Evolutionary conservation across 2,329 filamentous ascomycete species (phyloP).

Genomic region (Calonectria leucothoes): DNA sequence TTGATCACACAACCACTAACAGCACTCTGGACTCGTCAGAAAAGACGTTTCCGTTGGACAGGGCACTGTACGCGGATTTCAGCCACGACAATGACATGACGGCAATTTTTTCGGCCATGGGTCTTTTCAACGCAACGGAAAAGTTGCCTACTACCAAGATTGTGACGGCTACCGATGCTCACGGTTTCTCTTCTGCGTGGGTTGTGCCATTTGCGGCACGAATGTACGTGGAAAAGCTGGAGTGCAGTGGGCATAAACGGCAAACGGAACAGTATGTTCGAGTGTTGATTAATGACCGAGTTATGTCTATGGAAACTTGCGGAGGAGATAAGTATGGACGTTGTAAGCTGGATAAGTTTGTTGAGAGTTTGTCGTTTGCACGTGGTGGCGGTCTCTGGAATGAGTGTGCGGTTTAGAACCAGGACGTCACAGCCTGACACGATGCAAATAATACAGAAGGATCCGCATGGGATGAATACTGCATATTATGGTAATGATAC

Average conservation of each 20-base stretch:
- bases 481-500: not conserved
- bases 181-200: conserved; percentile 82
- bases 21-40: conserved; percentile 76
- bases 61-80: conserved; percentile 85
- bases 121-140: conserved; percentile 77
- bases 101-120: conserved; percentile 79
- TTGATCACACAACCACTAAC: conserved; percentile 82
- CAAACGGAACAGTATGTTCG: conserved; percentile 76
- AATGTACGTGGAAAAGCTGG: conserved; percentile 90
- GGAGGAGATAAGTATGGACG: conserved; percentile 76
- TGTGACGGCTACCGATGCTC: conserved; percentile 61
- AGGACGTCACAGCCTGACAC: not conserved
- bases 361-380: conserved; percentile 81
- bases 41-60: conserved; percentile 78
- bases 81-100: conserved; percentile 92
- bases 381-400: conserved; percentile 79
- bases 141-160: conserved; percentile 64
- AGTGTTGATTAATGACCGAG: conserved; percentile 85
- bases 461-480: not conserved
- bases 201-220: conserved; percentile 84
- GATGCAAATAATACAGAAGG: not conserved
- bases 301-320: conserved; percentile 79
- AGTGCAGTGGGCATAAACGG: conserved; percentile 59
- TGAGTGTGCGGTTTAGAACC: conserved; percentile 23
- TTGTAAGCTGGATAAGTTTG: conserved; percentile 76